Base-by-base conservation (phyloP, 2,329 filamentous ascomycete genomes). In the Botryosphaeria dothidea region DNA sequence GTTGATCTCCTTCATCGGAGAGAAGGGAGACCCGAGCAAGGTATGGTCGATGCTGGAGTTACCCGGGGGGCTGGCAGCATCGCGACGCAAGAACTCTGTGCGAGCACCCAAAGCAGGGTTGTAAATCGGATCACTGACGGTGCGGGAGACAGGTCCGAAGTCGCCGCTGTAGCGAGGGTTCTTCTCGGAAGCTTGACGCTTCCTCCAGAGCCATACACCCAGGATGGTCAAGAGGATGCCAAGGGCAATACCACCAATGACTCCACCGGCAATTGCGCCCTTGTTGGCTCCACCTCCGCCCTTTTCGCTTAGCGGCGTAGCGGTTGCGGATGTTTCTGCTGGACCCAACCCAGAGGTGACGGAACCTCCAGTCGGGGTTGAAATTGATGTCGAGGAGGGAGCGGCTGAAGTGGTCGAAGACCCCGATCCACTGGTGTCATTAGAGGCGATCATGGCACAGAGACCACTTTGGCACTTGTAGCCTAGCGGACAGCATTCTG, bases 401-500 rank as follows among this genome's bases (percentile, higher is more conserved):
- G 56, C 54, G 17, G 63, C 54, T n/a, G 63, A 65, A 2, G 45
- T 65, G 41, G 51, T 65, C 15, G 74, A 73, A 49, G 57, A 46
- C 29, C 34, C 9, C 25, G 65, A 85, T 70, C 89, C 82, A 17
- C 77, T 67, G 67, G 87, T 75, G 69, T 78, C 80, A 21, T 25
- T 19, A 38, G 23, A 17, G 34, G 49, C 41, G n/a, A 60, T 63
- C 54, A 65, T 65, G 11, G 80, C 73, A 70, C 90, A 92, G 57
- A 76, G 74, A 46, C 78, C 78, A 61, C 21, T 61, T 38, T 83
- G 76, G 77, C 91, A 93, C 1, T 80, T 78, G 77, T 89, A 93
- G 2, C 91, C 91, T 75, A 89, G 88, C 0, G 91, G 90, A 73
- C 91, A 93, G 77, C 90, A 93, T 62, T 69, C 75, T 19, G 70